Conservation (phyloP, 1,284 basidiomycete species). For the Meira nashicola region DNA sequence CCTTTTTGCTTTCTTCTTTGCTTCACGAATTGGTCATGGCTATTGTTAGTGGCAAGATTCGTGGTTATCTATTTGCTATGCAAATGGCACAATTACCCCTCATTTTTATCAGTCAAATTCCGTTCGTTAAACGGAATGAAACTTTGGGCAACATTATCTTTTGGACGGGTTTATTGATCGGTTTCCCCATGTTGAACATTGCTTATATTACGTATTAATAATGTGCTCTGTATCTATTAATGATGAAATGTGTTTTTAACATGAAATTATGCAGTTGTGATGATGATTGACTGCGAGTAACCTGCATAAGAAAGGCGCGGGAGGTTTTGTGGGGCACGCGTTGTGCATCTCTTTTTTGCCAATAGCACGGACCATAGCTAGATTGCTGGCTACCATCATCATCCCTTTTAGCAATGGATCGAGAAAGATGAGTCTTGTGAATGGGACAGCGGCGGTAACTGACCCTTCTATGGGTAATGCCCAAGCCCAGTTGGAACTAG, state of each 20-base stretch:
- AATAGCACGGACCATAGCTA: not conserved
- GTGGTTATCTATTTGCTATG: constrained; percentile 51
- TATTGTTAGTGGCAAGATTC: constrained; percentile 53
- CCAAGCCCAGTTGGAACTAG: not conserved
- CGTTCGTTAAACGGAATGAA: constrained; percentile 35
- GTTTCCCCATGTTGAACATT: constrained; percentile 87
- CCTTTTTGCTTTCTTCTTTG: constrained; percentile 63
- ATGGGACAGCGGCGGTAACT: not conserved
- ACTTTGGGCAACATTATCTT: constrained; percentile 65
- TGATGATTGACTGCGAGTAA: too few relatives aligned
- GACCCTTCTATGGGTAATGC: not conserved
- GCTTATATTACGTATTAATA: constrained; percentile 57
- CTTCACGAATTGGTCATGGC: constrained; percentile 96
- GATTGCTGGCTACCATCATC: constrained; percentile 38
- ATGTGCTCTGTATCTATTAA: too few relatives aligned
- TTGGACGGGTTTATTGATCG: constrained; percentile 76
- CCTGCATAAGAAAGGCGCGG: too few relatives aligned
- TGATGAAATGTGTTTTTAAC: too few relatives aligned
- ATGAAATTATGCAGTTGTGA: too few relatives aligned
- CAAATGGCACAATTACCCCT: constrained; percentile 88
- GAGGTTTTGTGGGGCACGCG: too few relatives aligned
- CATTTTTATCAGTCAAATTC: constrained; percentile 68
- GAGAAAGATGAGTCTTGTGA: not conserved
- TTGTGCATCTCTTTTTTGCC: too few relatives aligned
- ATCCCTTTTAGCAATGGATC: not conserved